phyloP scores from a whole-genome alignment of 352 stramenopile species.

The Phytophthora kernoviae region DNA sequence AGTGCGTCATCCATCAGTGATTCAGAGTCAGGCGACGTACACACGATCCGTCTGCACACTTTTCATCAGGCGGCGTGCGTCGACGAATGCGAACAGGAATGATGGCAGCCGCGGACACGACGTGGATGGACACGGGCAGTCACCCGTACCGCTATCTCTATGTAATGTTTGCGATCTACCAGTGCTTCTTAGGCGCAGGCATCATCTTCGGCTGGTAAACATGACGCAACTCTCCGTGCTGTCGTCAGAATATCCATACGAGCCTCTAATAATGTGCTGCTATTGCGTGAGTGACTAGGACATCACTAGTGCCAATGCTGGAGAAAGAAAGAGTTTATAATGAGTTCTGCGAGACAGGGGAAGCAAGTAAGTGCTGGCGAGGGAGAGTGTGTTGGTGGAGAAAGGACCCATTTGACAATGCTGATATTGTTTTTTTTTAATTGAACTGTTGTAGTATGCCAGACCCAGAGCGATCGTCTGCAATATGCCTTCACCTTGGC shows the following conservation, averaged over 20 bases:
- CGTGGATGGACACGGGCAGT: conserved; percentile 34
- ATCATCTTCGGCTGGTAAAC: conserved; percentile 67
- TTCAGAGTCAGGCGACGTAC: background rate
- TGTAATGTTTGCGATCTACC: conserved; percentile 59
- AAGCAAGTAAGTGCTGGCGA: conserved; percentile 51
- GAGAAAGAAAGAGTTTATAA: conserved; percentile 64
- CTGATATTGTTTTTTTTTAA: conserved; percentile 1
- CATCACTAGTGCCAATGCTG: conserved; percentile 60
- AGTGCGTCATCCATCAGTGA: background rate
- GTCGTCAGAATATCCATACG: background rate
- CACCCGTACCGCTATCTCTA: conserved; percentile 46
- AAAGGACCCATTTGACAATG: conserved; percentile 1
- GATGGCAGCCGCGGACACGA: conserved; percentile 32
- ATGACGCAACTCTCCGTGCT: conserved; percentile 2
- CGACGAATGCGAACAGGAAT: background rate
- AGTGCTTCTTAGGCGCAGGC: conserved; percentile 64
- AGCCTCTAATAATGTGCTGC: background rate
- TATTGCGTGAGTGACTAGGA: conserved; percentile 31
- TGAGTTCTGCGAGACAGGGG: conserved; percentile 45
- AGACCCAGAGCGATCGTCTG: conserved; percentile 55
- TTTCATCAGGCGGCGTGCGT: conserved; percentile 1
- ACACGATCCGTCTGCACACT: conserved; percentile 1
- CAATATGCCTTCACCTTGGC: conserved; percentile 70
- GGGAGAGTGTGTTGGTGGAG: conserved; percentile 1
- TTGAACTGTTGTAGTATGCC: conserved; percentile 38